Evolutionary conservation across 495 filamentous ascomycete species (phyloP).

Genomic region (Margaritispora aquatica): DNA sequence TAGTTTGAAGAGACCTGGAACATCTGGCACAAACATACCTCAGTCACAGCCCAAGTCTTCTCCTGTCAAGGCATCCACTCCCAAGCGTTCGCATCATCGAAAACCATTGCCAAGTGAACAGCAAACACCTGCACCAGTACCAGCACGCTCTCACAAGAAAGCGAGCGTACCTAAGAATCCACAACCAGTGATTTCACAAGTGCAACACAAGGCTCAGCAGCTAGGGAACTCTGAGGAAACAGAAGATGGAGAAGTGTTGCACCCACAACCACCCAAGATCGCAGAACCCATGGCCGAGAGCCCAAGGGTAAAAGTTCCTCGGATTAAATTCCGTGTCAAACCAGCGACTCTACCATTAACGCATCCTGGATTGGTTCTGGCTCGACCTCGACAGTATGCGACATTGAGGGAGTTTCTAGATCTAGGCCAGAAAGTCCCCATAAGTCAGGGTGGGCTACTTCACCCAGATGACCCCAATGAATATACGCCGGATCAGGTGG

Average conservation of each 20-base stretch:
- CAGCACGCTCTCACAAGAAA: conserved; percentile 15
- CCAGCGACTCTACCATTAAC: conserved; percentile 41
- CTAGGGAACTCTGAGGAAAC: conserved; percentile 3
- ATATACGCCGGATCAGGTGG: conserved; percentile 44
- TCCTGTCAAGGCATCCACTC: conserved; percentile 20
- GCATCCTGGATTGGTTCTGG: conserved; percentile 44
- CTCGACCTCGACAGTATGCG: conserved; percentile 37
- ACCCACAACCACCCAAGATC: background rate
- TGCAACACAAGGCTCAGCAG: background rate
- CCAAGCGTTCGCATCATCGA: conserved; percentile 16
- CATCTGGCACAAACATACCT: conserved; percentile 16
- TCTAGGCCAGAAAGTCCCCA: conserved; percentile 35
- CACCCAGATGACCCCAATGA: conserved; percentile 47
- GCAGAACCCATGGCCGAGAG: conserved; percentile 22
- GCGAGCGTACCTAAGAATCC: conserved; percentile 3
- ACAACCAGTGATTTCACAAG: background rate
- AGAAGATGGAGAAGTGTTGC: conserved; percentile 10
- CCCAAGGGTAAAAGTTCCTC: conserved; percentile 23
- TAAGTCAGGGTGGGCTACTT: conserved; percentile 43
- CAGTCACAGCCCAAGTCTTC: conserved; percentile 17
- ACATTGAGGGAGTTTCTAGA: conserved; percentile 48
- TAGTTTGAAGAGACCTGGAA: conserved; percentile 14
- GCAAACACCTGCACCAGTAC: conserved; percentile 7
- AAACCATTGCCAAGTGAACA: conserved; percentile 22
- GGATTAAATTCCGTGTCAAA: conserved; percentile 37